Conservation (phyloP, 1,284 basidiomycete genomes). For the Lentinula novae-zelandiae region DNA sequence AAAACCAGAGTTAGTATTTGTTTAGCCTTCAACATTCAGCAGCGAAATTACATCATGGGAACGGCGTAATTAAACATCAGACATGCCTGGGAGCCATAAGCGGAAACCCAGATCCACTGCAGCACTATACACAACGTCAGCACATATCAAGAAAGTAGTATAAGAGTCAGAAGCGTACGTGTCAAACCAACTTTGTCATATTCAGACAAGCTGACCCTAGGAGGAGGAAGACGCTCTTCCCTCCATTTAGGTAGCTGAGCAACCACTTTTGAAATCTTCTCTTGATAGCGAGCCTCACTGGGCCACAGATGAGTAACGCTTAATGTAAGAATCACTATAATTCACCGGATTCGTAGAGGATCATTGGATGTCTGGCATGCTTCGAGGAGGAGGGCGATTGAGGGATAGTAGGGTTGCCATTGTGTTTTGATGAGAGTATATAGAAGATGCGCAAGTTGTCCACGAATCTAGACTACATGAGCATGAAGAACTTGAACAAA, state of each 20-base stretch:
- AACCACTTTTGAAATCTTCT: conserved; percentile 53
- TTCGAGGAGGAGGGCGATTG: conserved; percentile 58
- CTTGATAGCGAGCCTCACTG: conserved; percentile 57
- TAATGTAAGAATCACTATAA: neutral
- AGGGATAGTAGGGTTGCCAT: conserved; percentile 78
- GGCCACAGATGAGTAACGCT: conserved; percentile 1
- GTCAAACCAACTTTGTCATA: conserved; percentile 88
- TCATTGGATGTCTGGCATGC: conserved; percentile 62
- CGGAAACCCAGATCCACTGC: conserved; percentile 76
- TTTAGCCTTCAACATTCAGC: neutral
- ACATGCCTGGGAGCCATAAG: conserved; percentile 64
- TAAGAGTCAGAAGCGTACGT: conserved; percentile 36
- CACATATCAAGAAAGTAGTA: conserved; percentile 12
- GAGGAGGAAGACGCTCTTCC: conserved; percentile 77
- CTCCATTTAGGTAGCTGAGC: conserved; percentile 63
- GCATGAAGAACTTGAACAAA: neutral
- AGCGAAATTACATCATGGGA: conserved; percentile 62
- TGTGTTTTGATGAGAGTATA: conserved; percentile 57
- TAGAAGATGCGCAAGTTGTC: conserved; percentile 67
- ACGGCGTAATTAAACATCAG: conserved; percentile 73
- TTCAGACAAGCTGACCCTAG: conserved; percentile 74
- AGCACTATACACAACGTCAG: conserved; percentile 47
- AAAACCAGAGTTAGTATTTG: conserved; percentile 1
- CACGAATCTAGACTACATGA: conserved; percentile 52
- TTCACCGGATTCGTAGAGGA: conserved; percentile 61